Evolutionary conservation across 2,329 filamentous ascomycete species (phyloP), one percentile per base, ranked within the genome.

Genomic region (Alternaria postmessia): DNA sequence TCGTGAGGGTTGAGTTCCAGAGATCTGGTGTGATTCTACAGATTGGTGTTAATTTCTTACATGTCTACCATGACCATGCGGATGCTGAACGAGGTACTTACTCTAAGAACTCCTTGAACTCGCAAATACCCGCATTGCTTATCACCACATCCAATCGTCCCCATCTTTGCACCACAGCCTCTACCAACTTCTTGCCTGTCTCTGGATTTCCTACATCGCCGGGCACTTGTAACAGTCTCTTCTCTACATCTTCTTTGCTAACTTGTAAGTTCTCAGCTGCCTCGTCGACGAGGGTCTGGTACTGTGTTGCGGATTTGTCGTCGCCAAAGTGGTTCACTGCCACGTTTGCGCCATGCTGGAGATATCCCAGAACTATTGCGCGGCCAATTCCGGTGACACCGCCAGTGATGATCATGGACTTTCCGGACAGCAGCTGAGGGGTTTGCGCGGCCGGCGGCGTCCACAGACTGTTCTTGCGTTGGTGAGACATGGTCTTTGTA

Each of bases 91-190:
- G 9, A 11, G 39, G 11, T 9, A 75, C 82, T 66, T 70, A 89
- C 86, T 90, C 88, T 24, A 97, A 80, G 74, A 97, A 96, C 67
- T 96, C 91, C 59, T 90, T 89, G 79, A 97, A 97, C 65, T 91
- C 86, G 83, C 93, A 97, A 60, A 97, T 86, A 7, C 93, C 93
- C 4, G 93, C 93, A 81, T 97, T 97, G 77, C 89, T 92, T 28
- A 97, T 91, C 78, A 94, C 94, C 7, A 96, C 83, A 78, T 85
- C 81, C 39, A 85, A 58, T 38, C 81, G 75, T 14, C 84, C 83
- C 75, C 88, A 90, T 59, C 81, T 79, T 59, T 85, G 77, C 1
- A 94, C 89, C 0, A 90, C 89, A 65, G 85, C 83, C 12, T 82
- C 80, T 6, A 97, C 89, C 24, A 97, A 85, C 28, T 85, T 81